These are phyloP conservation scores for Heritiera littoralis DNA, from an alignment of 345 rosid species.

Conservation along the genomic window DNA sequence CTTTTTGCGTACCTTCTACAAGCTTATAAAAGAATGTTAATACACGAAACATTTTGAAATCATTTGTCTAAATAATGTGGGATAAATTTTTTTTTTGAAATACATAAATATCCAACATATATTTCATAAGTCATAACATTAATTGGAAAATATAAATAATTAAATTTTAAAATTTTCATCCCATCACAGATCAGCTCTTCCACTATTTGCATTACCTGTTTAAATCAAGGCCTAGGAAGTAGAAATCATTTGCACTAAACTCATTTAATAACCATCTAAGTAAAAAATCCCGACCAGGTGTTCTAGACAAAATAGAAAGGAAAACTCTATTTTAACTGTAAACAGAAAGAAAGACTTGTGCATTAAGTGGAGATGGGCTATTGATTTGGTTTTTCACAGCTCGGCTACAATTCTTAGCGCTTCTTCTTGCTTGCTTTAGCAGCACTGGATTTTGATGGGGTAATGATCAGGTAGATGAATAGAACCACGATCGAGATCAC, in stretches of 20 bases:
- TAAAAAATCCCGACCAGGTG: neutral
- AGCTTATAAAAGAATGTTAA: too few species aligned
- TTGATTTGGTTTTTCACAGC: conserved; percentile 3
- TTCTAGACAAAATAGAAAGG: neutral
- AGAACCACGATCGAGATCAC: conserved; percentile 71
- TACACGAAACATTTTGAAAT: too few species aligned
- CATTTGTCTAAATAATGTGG: too few species aligned
- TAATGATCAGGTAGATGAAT: conserved; percentile 62
- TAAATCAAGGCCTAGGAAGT: neutral
- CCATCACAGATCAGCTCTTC: neutral
- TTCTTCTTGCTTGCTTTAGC: conserved; percentile 84
- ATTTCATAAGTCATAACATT: neutral
- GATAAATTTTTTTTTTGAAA: too few species aligned
- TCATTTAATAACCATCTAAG: conserved; percentile 10
- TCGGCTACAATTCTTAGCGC: conserved; percentile 35
- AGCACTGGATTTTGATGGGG: conserved; percentile 68
- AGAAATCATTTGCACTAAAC: conserved; percentile 1
- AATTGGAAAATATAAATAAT: neutral
- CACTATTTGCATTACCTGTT: neutral
- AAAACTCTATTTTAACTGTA: conserved; percentile 1
- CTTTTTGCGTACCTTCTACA: too few species aligned
- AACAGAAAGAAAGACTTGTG: neutral
- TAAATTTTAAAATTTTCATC: neutral
- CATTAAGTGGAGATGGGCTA: neutral
- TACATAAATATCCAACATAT: too few species aligned